Conservation (phyloP, 1,284 basidiomycete genomes). For the Heterobasidion annosum region DNA sequence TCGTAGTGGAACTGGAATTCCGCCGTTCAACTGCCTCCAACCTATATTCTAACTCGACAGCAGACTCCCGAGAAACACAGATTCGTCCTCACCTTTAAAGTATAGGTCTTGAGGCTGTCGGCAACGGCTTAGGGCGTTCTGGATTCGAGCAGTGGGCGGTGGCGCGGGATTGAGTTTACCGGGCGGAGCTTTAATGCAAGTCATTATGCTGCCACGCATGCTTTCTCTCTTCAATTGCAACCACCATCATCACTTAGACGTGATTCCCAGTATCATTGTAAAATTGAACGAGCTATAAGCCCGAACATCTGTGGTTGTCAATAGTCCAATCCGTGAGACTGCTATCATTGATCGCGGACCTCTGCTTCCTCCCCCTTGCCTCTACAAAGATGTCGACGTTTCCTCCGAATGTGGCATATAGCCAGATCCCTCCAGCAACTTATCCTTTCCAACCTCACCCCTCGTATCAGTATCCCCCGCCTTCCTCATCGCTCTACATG, state of each 20-base stretch:
- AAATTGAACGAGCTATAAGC: conserved; percentile 8
- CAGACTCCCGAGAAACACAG: conserved; percentile 6
- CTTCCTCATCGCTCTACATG: conserved; percentile 38
- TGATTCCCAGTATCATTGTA: conserved; percentile 6
- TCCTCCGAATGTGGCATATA: conserved; percentile 31
- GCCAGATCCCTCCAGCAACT: conserved; percentile 27
- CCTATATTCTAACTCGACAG: not conserved
- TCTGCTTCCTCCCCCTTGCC: not conserved
- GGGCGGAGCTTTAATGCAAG: conserved; percentile 8
- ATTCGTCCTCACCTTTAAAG: conserved; percentile 21
- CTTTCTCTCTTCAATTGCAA: conserved; percentile 10
- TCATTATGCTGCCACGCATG: not conserved
- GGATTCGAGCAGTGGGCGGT: conserved; percentile 4
- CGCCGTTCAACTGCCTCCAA: conserved; percentile 5
- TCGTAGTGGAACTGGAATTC: conserved; percentile 9
- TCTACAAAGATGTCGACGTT: conserved; percentile 36
- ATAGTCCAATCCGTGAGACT: not conserved
- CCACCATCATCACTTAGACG: conserved; percentile 12
- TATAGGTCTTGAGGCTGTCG: conserved; percentile 20
- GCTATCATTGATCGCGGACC: not conserved
- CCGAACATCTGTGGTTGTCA: conserved; percentile 1
- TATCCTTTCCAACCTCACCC: conserved; percentile 36
- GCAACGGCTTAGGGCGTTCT: conserved; percentile 5
- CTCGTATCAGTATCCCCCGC: conserved; percentile 26
- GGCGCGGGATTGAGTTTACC: conserved; percentile 11